Evolutionary conservation across 306 rosid species (phyloP).

Genomic region (Quercus aquifolioides): DNA sequence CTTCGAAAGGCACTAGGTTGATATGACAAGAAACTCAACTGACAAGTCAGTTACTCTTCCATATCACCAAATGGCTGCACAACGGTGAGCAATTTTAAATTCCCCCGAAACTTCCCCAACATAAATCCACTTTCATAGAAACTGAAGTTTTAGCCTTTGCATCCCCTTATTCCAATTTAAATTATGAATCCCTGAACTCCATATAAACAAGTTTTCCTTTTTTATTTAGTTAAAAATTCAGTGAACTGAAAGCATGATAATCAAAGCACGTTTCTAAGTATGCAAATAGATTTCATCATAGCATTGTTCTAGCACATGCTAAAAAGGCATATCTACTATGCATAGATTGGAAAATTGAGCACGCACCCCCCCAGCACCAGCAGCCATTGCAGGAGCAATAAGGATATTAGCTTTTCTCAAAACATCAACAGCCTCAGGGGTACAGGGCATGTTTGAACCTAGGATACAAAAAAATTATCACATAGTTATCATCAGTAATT

Average conservation of each 20-base stretch:
- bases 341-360: conserved; percentile 24
- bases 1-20: not conserved
- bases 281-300: not conserved
- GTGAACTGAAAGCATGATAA: not conserved
- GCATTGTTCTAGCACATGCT: not conserved
- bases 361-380: conserved; percentile 99
- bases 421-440: conserved; percentile 84
- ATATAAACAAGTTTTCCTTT: not conserved
- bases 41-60: not conserved
- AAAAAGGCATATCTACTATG: conserved; percentile 4
- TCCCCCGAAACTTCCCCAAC: not conserved
- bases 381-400: conserved; percentile 98
- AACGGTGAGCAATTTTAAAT: not conserved
- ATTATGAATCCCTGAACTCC: not conserved
- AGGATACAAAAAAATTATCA: conserved; percentile 20
- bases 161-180: not conserved
- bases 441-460: conserved; percentile 98
- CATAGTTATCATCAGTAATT: conserved; percentile 16
- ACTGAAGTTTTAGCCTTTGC: not conserved
- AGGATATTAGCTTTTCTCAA: conserved; percentile 86
- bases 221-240: not conserved
- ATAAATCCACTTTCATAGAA: not conserved
- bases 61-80: not conserved
- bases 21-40: not conserved
- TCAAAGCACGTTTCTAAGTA: not conserved